A percentile compares a stretch with the other conserved stretches of the same genome.
Conservation (phyloP, 495 filamentous ascomycete genomes). For the Trichoderma orchidacearum region DNA sequence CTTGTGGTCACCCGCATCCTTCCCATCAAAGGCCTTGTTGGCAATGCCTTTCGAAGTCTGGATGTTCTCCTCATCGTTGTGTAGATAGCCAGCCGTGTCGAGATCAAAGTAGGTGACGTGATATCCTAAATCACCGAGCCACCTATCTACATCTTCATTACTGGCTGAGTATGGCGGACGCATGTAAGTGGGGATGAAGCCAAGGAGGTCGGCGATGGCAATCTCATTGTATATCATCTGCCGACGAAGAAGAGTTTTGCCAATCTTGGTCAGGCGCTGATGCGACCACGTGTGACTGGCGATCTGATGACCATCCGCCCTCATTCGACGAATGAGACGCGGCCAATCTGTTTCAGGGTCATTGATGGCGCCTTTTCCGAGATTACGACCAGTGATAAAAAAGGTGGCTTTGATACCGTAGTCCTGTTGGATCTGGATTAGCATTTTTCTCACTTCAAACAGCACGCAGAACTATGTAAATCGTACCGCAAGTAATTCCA, state of each 20-base stretch:
- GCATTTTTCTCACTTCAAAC: conserved; percentile 3
- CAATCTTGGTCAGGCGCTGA: conserved; percentile 49
- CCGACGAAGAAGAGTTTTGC: conserved; percentile 38
- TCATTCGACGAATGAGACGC: conserved; percentile 54
- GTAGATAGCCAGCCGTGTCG: conserved; percentile 66
- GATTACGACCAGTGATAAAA: conserved; percentile 65
- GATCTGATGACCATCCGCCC: conserved; percentile 17
- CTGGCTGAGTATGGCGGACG: conserved; percentile 14
- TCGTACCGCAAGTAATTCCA: conserved; percentile 45
- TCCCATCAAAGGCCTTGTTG: conserved; percentile 37
- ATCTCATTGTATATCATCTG: conserved; percentile 73
- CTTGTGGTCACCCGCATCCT: conserved; percentile 25
- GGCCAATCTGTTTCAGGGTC: conserved; percentile 41
- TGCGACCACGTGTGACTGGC: conserved; percentile 68
- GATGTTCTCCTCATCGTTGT: conserved; percentile 44
- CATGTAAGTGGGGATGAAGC: conserved; percentile 78
- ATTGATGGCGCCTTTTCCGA: conserved; percentile 60
- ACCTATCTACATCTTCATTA: conserved; percentile 35
- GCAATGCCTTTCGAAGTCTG: conserved; percentile 64
- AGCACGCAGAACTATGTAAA: not conserved
- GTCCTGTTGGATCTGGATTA: conserved; percentile 19
- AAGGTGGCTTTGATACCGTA: conserved; percentile 64
- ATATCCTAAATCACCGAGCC: conserved; percentile 56
- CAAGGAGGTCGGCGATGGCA: conserved; percentile 64
- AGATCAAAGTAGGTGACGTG: conserved; percentile 64